A percentile compares a stretch with the other conserved stretches of the same genome.
Evolutionary conservation across 1,284 basidiomycete genomes (phyloP).

Genomic region (Singerocomus rubriflavus): DNA sequence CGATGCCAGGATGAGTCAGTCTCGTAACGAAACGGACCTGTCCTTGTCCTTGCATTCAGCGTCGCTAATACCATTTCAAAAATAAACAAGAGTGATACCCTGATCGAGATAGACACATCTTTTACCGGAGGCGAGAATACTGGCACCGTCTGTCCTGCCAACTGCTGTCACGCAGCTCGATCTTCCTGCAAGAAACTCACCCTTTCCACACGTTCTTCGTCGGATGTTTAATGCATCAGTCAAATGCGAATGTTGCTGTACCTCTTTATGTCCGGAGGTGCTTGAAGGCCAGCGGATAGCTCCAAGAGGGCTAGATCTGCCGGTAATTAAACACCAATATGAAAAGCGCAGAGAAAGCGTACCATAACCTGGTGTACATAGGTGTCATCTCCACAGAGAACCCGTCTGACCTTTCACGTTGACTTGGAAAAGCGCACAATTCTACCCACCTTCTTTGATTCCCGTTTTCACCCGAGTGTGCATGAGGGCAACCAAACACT

Average conservation of each 20-base stretch:
- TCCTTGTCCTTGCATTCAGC: constrained; percentile 5
- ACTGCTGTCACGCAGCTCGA: constrained; percentile 8
- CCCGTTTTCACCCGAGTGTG: neutral
- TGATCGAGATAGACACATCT: constrained; percentile 30
- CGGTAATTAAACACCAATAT: neutral
- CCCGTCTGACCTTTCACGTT: constrained; percentile 21
- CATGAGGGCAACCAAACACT: constrained; percentile 15
- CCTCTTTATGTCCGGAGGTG: constrained; percentile 30
- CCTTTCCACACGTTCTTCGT: constrained; percentile 31
- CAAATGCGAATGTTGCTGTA: constrained; percentile 29
- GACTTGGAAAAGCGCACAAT: constrained; percentile 22
- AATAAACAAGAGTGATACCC: constrained; percentile 27
- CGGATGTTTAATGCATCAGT: constrained; percentile 29
- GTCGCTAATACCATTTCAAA: constrained; percentile 2
- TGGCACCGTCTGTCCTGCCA: constrained; percentile 26
- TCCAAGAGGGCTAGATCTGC: neutral
- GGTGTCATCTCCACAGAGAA: constrained; percentile 24
- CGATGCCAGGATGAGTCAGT: neutral
- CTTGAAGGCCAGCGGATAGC: constrained; percentile 15
- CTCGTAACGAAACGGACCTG: constrained; percentile 2
- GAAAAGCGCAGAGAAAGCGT: neutral
- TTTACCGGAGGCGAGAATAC: constrained; percentile 26
- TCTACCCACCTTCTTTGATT: constrained; percentile 26
- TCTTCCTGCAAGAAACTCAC: constrained; percentile 10
- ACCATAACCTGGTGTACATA: constrained; percentile 32